These are phyloP conservation scores for Phytophthora brassicae DNA, from an alignment of 352 stramenopile species.

Conservation along the genomic window DNA sequence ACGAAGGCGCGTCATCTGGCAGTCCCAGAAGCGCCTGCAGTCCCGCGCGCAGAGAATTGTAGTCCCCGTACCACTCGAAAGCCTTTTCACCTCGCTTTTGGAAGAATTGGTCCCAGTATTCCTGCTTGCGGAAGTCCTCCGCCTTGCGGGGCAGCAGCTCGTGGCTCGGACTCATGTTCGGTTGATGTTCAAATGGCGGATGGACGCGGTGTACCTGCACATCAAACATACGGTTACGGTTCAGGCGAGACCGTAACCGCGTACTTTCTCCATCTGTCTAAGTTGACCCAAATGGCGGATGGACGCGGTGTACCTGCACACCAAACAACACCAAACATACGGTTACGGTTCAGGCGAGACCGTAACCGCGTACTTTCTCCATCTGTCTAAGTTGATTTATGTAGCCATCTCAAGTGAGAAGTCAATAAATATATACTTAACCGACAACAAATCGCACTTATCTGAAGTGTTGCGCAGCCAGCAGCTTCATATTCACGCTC, in stretches of 20 bases:
- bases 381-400: not conserved
- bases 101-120: slow-evolving; percentile 82
- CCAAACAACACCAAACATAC: not conserved
- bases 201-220: not conserved
- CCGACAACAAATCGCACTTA: slow-evolving; percentile 1
- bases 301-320: not conserved
- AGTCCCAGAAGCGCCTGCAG: slow-evolving; percentile 41
- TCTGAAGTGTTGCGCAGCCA: not conserved
- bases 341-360: not conserved
- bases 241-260: not conserved
- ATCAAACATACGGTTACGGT: not conserved
- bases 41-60: slow-evolving; percentile 35
- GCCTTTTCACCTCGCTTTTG: slow-evolving; percentile 63
- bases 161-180: slow-evolving; percentile 8
- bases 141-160: slow-evolving; percentile 51
- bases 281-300: not conserved
- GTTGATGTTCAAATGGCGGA: not conserved
- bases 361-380: not conserved
- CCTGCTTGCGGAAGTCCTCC: slow-evolving; percentile 66
- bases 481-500: too few relatives aligned
- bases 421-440: too few relatives aligned
- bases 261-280: not conserved
- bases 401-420: not conserved
- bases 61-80: slow-evolving; percentile 85
- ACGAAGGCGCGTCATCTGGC: slow-evolving; percentile 22